Percentiles rank a stretch among this genome's conserved stretches.
phyloP scores from a whole-genome alignment of 2,329 filamentous ascomycete species.

The Paecilomyces variotii region DNA sequence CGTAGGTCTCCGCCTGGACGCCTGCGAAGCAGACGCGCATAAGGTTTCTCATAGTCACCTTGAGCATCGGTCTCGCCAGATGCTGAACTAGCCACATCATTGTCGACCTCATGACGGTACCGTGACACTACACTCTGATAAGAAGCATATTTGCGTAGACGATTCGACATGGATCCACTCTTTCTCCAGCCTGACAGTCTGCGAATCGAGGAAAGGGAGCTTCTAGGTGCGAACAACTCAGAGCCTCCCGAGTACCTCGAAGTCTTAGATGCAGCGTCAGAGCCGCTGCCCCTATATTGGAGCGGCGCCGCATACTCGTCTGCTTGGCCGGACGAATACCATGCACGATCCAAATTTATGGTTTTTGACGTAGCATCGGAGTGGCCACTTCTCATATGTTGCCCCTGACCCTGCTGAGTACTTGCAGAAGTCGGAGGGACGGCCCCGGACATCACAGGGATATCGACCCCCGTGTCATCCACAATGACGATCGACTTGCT shows the following conservation, averaged over 20 bases:
- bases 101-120: conserved; percentile 18
- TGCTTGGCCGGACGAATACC: conserved; percentile 4
- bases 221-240: conserved; percentile 10
- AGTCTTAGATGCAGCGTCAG: conserved; percentile 4
- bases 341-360: neutral
- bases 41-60: conserved; percentile 16
- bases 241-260: conserved; percentile 10
- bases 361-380: neutral
- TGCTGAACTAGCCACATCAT: conserved; percentile 13
- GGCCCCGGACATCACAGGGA: conserved; percentile 33
- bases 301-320: conserved; percentile 21
- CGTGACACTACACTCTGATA: conserved; percentile 35
- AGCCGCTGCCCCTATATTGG: conserved; percentile 17
- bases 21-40: conserved; percentile 55
- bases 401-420: neutral
- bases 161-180: conserved; percentile 22
- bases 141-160: conserved; percentile 38
- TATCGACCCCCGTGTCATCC: conserved; percentile 49
- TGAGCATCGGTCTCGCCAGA: conserved; percentile 9
- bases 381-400: conserved; percentile 6
- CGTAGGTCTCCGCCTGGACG: conserved; percentile 68
- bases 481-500: conserved; percentile 88
- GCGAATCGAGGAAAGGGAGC: conserved; percentile 21
- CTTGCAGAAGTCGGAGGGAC: conserved; percentile 9
- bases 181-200: conserved; percentile 14